Evolutionary conservation across 2,329 filamentous ascomycete genomes (phyloP), one percentile per base, ranked within the genome.

Genomic region (Fusarium chuoi): DNA sequence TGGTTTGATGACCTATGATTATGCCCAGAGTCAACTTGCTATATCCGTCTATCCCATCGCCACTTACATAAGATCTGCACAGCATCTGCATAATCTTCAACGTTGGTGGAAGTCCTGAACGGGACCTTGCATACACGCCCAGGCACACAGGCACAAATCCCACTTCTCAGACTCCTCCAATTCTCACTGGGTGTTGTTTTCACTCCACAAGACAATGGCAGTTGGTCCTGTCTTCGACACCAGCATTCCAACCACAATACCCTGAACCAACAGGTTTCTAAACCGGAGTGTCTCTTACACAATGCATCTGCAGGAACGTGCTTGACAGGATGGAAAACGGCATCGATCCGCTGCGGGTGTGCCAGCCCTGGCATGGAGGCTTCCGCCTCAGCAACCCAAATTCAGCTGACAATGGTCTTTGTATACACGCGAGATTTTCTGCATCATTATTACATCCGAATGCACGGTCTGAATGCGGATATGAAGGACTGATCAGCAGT

Each of bases 311-410:
- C 44, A 72, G 71, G 51, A 72, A 65, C 71, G 55, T 26, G 28
- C 20, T 30, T 48, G 36, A 22, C 18, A 51, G 22, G 9, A 65
- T 52, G 67, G 33, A 39, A 70, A 36, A 52, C 63, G 52, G 63
- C 69, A 74, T 52, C 10, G 36, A 62, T 42, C 56, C 51, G 58
- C 54, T 65, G 22, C 51, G 20, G 54, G n/a, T 58, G 18, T 20
- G 30, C 24, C 22, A 41, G 51, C 22, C 17, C 68, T 65, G 71
- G 71, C 44, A 75, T 73, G 72, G 41, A 68, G 72, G 65, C 72
- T 70, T 70, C 55, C 30, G 39, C 65, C 65, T 74, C 44, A 57
- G 72, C 62, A 75, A 75, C 72, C 72, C 41, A 62, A 39, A 68
- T 70, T 15, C n/a, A 75, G 72, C 15, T 33, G 39, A 73, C 65